Evolutionary conservation across 2,329 filamentous ascomycete species (phyloP).

Genomic region (Cordyceps cicadae): DNA sequence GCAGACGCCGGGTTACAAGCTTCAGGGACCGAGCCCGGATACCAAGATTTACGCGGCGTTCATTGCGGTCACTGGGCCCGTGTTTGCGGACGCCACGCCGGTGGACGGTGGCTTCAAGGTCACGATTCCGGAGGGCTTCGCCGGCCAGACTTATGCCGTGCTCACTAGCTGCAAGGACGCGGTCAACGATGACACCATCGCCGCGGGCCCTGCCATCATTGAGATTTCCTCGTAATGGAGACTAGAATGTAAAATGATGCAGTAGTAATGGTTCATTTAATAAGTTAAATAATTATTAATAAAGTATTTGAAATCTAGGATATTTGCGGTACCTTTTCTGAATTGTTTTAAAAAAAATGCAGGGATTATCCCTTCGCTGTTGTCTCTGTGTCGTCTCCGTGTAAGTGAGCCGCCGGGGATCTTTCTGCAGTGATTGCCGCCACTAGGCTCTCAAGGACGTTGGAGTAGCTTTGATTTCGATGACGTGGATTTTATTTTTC

Average conservation of each 20-base stretch:
- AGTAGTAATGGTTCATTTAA: background rate
- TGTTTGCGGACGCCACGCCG: slow-evolving; percentile 16
- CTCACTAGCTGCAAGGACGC: slow-evolving; percentile 25
- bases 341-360: too few species aligned
- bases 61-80: slow-evolving; percentile 22
- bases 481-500: background rate
- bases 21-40: slow-evolving; percentile 18
- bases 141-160: slow-evolving; percentile 28
- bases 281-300: background rate
- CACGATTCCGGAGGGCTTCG: slow-evolving; percentile 16
- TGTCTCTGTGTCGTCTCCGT: too few species aligned
- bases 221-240: slow-evolving; percentile 17
- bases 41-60: slow-evolving; percentile 26
- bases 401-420: too few species aligned
- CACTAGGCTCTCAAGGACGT: background rate
- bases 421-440: too few species aligned
- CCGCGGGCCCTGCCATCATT: slow-evolving; percentile 27
- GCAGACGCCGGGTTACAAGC: slow-evolving; percentile 16
- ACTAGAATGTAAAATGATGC: background rate
- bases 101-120: slow-evolving; percentile 17
- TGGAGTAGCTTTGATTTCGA: too few species aligned
- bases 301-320: too few species aligned
- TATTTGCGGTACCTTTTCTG: too few species aligned
- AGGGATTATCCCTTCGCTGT: too few species aligned
- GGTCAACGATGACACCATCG: slow-evolving; percentile 26